Percentiles rank a stretch among this genome's conserved stretches.
These are phyloP conservation scores for Amylostereum chailletii DNA, from an alignment of 1,284 basidiomycete species.

Conservation along the genomic window DNA sequence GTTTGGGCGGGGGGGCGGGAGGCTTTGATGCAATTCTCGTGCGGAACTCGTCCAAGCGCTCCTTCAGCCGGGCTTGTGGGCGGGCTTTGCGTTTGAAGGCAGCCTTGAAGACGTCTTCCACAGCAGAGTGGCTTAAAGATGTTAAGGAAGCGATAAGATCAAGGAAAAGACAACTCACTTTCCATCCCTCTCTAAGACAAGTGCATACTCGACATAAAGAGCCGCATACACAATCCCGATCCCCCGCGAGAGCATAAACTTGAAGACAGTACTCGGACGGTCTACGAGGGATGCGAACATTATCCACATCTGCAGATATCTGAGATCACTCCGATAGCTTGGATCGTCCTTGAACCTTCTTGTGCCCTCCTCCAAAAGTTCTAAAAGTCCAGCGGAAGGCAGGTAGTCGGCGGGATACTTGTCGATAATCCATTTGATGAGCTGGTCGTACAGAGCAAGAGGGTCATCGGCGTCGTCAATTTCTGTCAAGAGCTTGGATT, in stretches of 20 bases:
- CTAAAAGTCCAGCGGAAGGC: conserved; percentile 52
- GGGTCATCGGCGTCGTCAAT: conserved; percentile 60
- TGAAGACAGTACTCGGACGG: conserved; percentile 51
- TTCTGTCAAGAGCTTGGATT: conserved; percentile 7
- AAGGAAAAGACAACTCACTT: conserved; percentile 44
- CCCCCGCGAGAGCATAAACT: conserved; percentile 67
- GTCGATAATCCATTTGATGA: conserved; percentile 64
- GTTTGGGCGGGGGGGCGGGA: conserved; percentile 18
- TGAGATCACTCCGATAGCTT: conserved; percentile 77
- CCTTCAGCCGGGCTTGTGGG: conserved; percentile 81
- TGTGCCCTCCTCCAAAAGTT: conserved; percentile 69
- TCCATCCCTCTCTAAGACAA: conserved; percentile 61
- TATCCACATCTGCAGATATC: conserved; percentile 88
- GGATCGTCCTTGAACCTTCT: conserved; percentile 73
- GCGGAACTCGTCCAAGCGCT: conserved; percentile 77
- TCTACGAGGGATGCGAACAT: conserved; percentile 68
- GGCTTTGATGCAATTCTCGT: conserved; percentile 23
- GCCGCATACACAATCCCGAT: conserved; percentile 74
- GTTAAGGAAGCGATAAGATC: conserved; percentile 2
- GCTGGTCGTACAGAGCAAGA: conserved; percentile 54
- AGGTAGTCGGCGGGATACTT: conserved; percentile 35
- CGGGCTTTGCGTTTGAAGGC: conserved; percentile 80
- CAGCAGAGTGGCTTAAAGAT: conserved; percentile 53
- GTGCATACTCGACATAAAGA: conserved; percentile 84
- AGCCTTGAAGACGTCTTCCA: conserved; percentile 76